Evolutionary conservation across 2,329 filamentous ascomycete genomes (phyloP).

Genomic region (Trichoderma atrobrunneum): DNA sequence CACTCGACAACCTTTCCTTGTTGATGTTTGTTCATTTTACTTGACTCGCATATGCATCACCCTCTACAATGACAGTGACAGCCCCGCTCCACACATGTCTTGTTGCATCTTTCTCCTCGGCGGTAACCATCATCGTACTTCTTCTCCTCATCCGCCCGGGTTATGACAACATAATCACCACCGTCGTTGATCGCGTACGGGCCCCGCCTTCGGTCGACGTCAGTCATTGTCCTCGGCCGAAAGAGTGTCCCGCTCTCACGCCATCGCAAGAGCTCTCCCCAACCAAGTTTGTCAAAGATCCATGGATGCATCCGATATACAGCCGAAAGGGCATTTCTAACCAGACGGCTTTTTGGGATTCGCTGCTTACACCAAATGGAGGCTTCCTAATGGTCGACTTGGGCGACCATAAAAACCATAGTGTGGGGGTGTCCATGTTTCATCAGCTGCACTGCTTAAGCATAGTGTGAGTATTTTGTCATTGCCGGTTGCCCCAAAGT

Average conservation of each 20-base stretch:
- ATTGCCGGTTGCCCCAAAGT: neutral
- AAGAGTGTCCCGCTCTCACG: neutral
- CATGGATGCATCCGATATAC: neutral
- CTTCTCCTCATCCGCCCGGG: slow-evolving; percentile 1
- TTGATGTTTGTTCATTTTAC: too few species aligned
- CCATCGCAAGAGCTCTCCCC: slow-evolving; percentile 1
- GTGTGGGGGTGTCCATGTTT: slow-evolving; percentile 6
- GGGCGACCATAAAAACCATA: neutral
- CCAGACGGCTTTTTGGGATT: neutral
- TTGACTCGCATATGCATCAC: neutral
- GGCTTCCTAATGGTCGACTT: neutral
- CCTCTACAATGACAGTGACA: neutral
- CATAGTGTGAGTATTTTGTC: neutral
- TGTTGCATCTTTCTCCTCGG: neutral
- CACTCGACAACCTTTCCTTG: neutral
- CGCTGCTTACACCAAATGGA: slow-evolving; percentile 3
- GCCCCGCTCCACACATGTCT: neutral
- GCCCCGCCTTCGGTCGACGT: too few species aligned
- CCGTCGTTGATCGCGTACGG: neutral
- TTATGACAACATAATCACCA: neutral
- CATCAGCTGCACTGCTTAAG: slow-evolving; percentile 1
- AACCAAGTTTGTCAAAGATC: neutral
- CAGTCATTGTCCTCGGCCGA: neutral
- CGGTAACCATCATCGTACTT: neutral
- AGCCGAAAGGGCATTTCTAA: neutral